These are phyloP conservation scores for Basipetospora chlamydospora DNA, from an alignment of 2,329 filamentous ascomycete species.

Conservation along the genomic window DNA sequence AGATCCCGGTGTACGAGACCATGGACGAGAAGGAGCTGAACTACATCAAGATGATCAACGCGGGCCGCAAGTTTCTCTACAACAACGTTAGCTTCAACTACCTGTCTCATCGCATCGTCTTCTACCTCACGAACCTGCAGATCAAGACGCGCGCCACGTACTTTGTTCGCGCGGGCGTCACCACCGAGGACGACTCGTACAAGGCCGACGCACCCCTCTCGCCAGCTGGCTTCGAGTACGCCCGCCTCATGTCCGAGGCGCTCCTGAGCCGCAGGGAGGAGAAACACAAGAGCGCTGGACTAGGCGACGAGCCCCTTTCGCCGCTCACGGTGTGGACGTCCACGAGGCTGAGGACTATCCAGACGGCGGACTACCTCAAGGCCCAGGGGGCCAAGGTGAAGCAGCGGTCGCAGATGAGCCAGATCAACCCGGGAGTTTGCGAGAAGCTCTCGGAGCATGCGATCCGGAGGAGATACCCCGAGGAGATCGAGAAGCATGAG, in stretches of 20 bases:
- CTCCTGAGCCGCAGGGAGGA: constrained; percentile 71
- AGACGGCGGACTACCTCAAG: constrained; percentile 74
- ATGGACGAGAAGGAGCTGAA: constrained; percentile 92
- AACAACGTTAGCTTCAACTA: constrained; percentile 98
- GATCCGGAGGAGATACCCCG: constrained; percentile 70
- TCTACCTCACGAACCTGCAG: constrained; percentile 93
- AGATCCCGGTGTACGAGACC: constrained; percentile 91
- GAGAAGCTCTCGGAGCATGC: constrained; percentile 79
- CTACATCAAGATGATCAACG: constrained; percentile 99
- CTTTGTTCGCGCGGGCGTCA: constrained; percentile 77
- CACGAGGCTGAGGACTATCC: constrained; percentile 74
- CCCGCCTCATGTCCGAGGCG: constrained; percentile 72
- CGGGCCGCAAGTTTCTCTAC: constrained; percentile 80
- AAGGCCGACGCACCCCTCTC: constrained; percentile 80
- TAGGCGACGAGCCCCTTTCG: constrained; percentile 58
- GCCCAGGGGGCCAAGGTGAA: constrained; percentile 71
- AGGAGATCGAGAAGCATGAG: constrained; percentile 87
- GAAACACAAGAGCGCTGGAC: constrained; percentile 56
- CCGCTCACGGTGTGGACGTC: constrained; percentile 91
- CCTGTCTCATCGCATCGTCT: constrained; percentile 90
- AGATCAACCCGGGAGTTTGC: constrained; percentile 91
- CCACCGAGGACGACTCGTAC: constrained; percentile 80
- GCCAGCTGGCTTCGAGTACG: constrained; percentile 65
- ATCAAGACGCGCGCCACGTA: constrained; percentile 92
- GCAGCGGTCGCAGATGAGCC: constrained; percentile 90